Percentiles rank a stretch among this genome's conserved stretches.
Evolutionary conservation across 179 eudicot genomes (phyloP).

Genomic region (Sideroxylon spinosum): DNA sequence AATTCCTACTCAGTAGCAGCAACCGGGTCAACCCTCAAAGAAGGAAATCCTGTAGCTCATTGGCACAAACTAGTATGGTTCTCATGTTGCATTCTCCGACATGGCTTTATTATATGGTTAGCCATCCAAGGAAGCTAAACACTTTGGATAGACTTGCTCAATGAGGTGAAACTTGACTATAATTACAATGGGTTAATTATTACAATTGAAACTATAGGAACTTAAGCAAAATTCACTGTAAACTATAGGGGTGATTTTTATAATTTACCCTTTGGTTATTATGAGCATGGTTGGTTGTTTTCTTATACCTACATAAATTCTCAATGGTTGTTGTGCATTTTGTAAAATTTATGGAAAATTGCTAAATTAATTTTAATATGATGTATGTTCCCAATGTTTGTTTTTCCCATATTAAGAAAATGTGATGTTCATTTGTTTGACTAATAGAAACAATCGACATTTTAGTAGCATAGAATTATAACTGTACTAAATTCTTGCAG

Average conservation of each 20-base stretch:
- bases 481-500: too few species aligned
- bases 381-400: background rate
- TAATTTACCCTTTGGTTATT: background rate
- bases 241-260: background rate
- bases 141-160: too few species aligned
- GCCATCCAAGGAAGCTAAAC: too few species aligned
- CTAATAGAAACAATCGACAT: background rate
- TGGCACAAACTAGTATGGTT: too few species aligned
- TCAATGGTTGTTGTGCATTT: background rate
- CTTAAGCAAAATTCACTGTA: background rate
- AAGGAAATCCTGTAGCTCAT: too few species aligned
- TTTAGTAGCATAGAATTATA: too few species aligned
- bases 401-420: background rate
- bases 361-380: background rate
- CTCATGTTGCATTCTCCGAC: too few species aligned
- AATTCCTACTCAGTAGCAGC: too few species aligned
- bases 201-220: background rate
- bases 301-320: background rate
- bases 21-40: too few species aligned
- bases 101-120: too few species aligned
- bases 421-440: background rate
- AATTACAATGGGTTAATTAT: background rate
- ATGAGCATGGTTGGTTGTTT: constrained; percentile 2
- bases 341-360: background rate
- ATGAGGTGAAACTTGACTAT: too few species aligned